Percentiles rank a stretch among this genome's conserved stretches.
Conservation (phyloP, 2,329 filamentous ascomycete genomes). For the Fonsecaea erecta region DNA sequence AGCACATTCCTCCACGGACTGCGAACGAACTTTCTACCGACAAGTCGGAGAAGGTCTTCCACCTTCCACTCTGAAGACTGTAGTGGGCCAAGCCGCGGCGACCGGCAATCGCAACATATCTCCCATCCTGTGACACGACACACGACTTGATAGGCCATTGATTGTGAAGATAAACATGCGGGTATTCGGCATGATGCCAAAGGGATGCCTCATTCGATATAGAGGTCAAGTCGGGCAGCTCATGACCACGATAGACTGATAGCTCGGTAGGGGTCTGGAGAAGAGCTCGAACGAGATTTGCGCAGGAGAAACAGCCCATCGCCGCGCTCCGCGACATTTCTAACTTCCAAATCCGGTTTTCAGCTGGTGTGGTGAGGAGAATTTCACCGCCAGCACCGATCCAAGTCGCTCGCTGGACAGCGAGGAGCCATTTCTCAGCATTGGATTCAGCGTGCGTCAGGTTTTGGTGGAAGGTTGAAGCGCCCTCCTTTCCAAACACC, state of each 20-base stretch:
- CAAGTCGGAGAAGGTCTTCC: conserved; percentile 89
- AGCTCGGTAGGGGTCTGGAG: conserved; percentile 86
- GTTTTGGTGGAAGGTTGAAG: conserved; percentile 79
- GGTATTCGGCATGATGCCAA: conserved; percentile 93
- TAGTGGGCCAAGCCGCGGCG: conserved; percentile 91
- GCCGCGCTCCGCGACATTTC: conserved; percentile 96
- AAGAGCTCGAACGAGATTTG: conserved; percentile 86
- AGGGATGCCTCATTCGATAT: conserved; percentile 89
- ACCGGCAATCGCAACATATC: conserved; percentile 96
- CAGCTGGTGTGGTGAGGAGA: conserved; percentile 70
- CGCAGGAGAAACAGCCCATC: conserved; percentile 85
- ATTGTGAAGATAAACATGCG: conserved; percentile 79
- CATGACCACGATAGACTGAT: conserved; percentile 92
- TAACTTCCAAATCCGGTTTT: conserved; percentile 81
- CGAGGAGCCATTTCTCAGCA: conserved; percentile 81
- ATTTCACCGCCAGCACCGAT: conserved; percentile 86
- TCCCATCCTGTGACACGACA: conserved; percentile 86
- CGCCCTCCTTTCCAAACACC: conserved; percentile 89
- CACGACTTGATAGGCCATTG: conserved; percentile 92
- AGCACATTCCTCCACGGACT: conserved; percentile 95
- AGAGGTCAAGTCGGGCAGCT: conserved; percentile 84
- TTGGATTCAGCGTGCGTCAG: conserved; percentile 66
- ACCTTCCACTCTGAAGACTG: conserved; percentile 88
- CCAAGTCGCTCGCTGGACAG: conserved; percentile 80
- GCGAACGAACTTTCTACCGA: conserved; percentile 86